Base-by-base conservation (phyloP, 495 filamentous ascomycete genomes). In the Aspergillus taichungensis region DNA sequence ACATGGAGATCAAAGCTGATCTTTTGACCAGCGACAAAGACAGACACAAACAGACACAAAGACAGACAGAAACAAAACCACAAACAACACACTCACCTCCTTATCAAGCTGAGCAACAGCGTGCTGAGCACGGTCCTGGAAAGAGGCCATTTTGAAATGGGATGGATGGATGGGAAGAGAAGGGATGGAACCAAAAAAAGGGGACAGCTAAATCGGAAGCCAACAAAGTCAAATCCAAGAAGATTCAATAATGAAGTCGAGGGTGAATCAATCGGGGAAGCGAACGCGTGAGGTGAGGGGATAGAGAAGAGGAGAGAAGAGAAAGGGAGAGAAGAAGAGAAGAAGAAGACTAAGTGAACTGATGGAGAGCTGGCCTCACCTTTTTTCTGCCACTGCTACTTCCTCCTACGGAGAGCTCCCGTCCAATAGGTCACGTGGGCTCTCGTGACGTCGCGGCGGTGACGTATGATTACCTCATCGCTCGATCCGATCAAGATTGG, bases 21-120 rank as follows among this genome's bases (percentile, higher is more conserved):
- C 18, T 1, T 24, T 24, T 24, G 32, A 33, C n/a, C 6, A 35
- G 30, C 13, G 32, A 47, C 41, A 43, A 54, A 57, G 18, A 24
- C 18, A 48, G 50, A 54, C 59, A 58, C 57, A 62, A 59, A 40
- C 42, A 34, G 44, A 53, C 13, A 28, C 39, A 42, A 30, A 50
- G n/a, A 49, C 58, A 55, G 53, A 62, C 51, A 60, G 60, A 40
- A 40, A 51, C 18, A 1, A 24, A 24, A 4, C 4, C 18, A 55
- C 36, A 34, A 46, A 50, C 48, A 55, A 50, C 49, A 41, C 46
- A 76, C 87, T 56, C 68, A 95, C 90, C 87, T 97, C 90, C 75
- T 94, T 94, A 74, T 97, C 91, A 71, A 97, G 84, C 78, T 89
- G 85, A 49, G 82, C 78, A 56, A 97, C 79, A 53, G 85, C 79